Conservation (phyloP, 345 rosid species). For the Acer saccharum region DNA sequence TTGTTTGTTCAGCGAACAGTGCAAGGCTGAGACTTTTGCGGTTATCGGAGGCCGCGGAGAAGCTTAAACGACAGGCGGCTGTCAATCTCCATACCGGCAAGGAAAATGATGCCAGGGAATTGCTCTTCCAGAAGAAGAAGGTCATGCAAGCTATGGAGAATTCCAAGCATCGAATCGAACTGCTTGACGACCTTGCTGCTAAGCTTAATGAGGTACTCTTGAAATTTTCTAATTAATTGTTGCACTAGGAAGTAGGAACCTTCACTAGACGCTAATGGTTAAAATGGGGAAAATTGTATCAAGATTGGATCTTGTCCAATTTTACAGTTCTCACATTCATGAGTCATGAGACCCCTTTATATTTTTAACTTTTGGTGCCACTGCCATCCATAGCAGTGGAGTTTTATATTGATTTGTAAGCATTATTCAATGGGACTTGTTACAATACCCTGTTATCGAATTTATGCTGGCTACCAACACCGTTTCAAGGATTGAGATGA, state of each 20-base stretch:
- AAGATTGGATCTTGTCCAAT: too few species aligned
- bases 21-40: conserved; percentile 82
- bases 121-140: conserved; percentile 84
- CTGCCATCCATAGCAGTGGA: background rate
- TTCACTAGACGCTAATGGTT: too few species aligned
- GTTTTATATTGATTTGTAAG: background rate
- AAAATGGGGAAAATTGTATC: too few species aligned
- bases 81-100: conserved; percentile 59
- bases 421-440: background rate
- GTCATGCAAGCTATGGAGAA: conserved; percentile 78
- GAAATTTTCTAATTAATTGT: background rate
- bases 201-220: conserved; percentile 76
- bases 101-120: conserved; percentile 76
- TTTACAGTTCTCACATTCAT: background rate
- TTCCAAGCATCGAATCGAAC: conserved; percentile 69
- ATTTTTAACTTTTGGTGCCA: background rate
- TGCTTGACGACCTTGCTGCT: conserved; percentile 65
- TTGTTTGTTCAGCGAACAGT: conserved; percentile 56
- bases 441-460: background rate
- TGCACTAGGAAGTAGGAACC: too few species aligned
- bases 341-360: background rate
- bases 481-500: background rate
- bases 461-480: background rate
- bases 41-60: conserved; percentile 83
- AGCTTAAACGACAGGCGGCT: conserved; percentile 75